These are phyloP conservation scores for Coprinopsis sp. DNA, from an alignment of 768 basidiomycete species.

Conservation along the genomic window DNA sequence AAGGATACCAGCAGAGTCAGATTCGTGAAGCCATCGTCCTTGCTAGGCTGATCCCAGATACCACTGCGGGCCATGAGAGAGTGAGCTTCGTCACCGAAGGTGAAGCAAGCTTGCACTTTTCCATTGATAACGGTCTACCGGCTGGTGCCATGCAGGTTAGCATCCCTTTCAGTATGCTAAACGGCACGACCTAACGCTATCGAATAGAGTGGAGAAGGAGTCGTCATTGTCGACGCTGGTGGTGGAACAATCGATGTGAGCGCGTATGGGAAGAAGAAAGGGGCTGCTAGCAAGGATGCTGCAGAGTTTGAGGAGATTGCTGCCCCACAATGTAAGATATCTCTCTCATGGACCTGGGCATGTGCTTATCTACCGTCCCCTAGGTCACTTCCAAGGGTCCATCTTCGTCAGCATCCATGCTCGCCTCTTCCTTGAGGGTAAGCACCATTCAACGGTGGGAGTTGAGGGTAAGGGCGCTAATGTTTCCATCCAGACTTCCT, in stretches of 20 bases:
- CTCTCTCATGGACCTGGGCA: background rate
- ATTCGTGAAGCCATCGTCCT: conserved; percentile 40
- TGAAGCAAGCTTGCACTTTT: conserved; percentile 50
- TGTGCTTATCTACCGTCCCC: background rate
- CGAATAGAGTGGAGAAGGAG: conserved; percentile 35
- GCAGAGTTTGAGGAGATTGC: conserved; percentile 51
- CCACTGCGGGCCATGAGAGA: conserved; percentile 28
- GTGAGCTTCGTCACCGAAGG: conserved; percentile 48
- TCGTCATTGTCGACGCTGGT: conserved; percentile 55
- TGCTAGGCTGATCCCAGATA: conserved; percentile 36
- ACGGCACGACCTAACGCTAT: background rate
- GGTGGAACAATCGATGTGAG: conserved; percentile 58
- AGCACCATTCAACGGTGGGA: too few relatives aligned
- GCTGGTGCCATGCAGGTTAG: conserved; percentile 23
- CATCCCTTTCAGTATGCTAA: background rate
- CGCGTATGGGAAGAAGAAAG: conserved; percentile 33
- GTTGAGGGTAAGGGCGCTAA: too few relatives aligned
- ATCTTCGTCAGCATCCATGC: conserved; percentile 47
- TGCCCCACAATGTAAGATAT: conserved; percentile 34
- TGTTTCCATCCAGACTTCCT: conserved; percentile 30
- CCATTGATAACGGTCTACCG: conserved; percentile 33
- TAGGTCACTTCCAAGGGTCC: conserved; percentile 48
- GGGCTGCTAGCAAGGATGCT: conserved; percentile 34
- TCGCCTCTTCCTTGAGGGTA: conserved; percentile 34
- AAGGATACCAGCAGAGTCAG: conserved; percentile 37